Base-by-base conservation (phyloP, 441 rosid species). In the Pelargonium fulgidum region DNA sequence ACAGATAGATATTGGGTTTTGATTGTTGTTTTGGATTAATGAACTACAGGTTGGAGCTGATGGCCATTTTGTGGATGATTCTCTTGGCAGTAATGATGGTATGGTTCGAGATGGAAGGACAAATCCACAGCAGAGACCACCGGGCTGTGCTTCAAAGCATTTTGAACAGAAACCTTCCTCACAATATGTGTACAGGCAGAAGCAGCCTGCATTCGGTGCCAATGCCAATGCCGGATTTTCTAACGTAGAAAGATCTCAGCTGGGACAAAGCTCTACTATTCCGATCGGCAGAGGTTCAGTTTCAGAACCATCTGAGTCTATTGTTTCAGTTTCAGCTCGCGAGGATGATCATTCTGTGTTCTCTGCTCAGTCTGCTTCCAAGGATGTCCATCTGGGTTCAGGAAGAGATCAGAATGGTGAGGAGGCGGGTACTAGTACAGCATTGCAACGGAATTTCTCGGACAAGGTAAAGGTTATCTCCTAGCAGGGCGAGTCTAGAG, bases 101-200 rank as follows among this genome's bases (percentile, higher is more conserved):
- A 52, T 52, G 20, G 14, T 2, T 11, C 77, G 6, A 48, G 75
- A 73, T 9, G 68, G 76, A 73, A 72, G 77, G 52, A 75, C 44
- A 52, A 24, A 16, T 64, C 47, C 65, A 1, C 72, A 26, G 33
- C 62, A 12, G 42, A 24, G 3, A 65, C 66, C 80, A 11, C 39
- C 4, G 0, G 62, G 69, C 4, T 39, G 72, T 22, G 66, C 59
- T 36, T 54, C 74, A 3, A 67, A 71, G 52, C 19, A 29, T 29
- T 54, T 68, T n/a, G 64, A 69, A 9, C 17, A 19, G 29, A 64
- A 63, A 2, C 29, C 59, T 2, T 0, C 58, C 20, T 11, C 56
- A 1, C 50, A 6, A 22, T 50, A 0, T 42, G 39, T 8, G 29
- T 62, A 68, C 64, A 22, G 45, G 52, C 74, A 62, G 6, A 79